Evolutionary conservation across 495 filamentous ascomycete species (phyloP).

Genomic region (Daldinia bambusicola): DNA sequence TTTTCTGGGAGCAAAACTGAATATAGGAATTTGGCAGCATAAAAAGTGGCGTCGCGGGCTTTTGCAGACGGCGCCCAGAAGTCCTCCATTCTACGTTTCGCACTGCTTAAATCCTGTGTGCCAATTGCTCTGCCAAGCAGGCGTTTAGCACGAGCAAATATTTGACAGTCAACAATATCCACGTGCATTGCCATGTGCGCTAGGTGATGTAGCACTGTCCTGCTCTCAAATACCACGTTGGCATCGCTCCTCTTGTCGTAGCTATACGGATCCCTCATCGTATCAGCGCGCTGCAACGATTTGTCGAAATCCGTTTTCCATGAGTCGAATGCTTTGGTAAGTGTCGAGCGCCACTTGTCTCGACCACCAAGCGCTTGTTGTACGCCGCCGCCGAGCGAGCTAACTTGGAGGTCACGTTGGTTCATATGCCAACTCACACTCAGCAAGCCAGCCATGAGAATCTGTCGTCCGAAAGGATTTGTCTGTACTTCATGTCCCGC

Average conservation of each 20-base stretch:
- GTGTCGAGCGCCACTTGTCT: slow-evolving; percentile 89
- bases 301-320: slow-evolving; percentile 96
- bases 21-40: slow-evolving; percentile 86
- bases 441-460: slow-evolving; percentile 92
- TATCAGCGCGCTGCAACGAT: slow-evolving; percentile 65
- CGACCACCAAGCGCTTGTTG: slow-evolving; percentile 83
- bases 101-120: slow-evolving; percentile 78
- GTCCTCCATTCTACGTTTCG: slow-evolving; percentile 85
- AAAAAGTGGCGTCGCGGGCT: slow-evolving; percentile 92
- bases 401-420: slow-evolving; percentile 94
- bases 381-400: slow-evolving; percentile 79
- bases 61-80: slow-evolving; percentile 92
- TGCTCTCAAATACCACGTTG: slow-evolving; percentile 84
- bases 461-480: slow-evolving; percentile 93
- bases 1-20: slow-evolving; percentile 75
- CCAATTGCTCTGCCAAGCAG: slow-evolving; percentile 89
- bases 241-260: slow-evolving; percentile 65
- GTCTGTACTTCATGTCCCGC: slow-evolving; percentile 89
- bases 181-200: slow-evolving; percentile 99
- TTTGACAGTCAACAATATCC: slow-evolving; percentile 96
- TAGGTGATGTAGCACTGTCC: slow-evolving; percentile 89
- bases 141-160: slow-evolving; percentile 87
- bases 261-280: slow-evolving; percentile 58
- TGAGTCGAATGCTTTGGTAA: slow-evolving; percentile 91
- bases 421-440: slow-evolving; percentile 99